These are phyloP conservation scores for Taiozyma onychis DNA, from an alignment of 1,139 yeast genomes.

Conservation along the genomic window DNA sequence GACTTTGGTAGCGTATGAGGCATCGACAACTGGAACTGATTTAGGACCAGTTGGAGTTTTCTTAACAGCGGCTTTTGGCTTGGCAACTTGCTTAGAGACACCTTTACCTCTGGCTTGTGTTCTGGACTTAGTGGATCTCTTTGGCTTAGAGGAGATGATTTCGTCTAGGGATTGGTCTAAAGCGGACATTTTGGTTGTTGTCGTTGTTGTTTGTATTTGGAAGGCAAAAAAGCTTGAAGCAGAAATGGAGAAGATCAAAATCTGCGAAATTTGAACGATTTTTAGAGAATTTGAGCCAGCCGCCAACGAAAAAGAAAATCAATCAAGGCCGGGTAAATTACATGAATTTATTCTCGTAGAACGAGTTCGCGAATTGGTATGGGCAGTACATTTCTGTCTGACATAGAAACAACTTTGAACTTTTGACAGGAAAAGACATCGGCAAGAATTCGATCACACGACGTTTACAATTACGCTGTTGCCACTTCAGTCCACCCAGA, in stretches of 20 bases:
- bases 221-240: not conserved
- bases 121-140: constrained; percentile 33
- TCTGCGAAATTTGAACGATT: not conserved
- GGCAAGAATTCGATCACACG: not conserved
- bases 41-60: constrained; percentile 10
- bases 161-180: constrained; percentile 96
- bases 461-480: too few relatives aligned
- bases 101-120: constrained; percentile 25
- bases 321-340: not conserved
- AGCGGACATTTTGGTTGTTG: constrained; percentile 40
- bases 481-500: too few relatives aligned
- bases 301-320: not conserved
- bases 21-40: constrained; percentile 34
- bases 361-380: not conserved
- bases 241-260: not conserved
- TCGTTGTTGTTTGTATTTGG: not conserved
- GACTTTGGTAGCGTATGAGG: constrained; percentile 64
- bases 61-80: constrained; percentile 21
- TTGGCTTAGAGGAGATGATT: constrained; percentile 68
- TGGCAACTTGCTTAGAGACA: constrained; percentile 9
- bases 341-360: not conserved
- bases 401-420: not conserved
- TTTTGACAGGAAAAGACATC: not conserved
- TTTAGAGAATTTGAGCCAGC: not conserved
- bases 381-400: not conserved